Base-by-base conservation (phyloP, 768 basidiomycete species). In the Rhizopogon sp. region DNA sequence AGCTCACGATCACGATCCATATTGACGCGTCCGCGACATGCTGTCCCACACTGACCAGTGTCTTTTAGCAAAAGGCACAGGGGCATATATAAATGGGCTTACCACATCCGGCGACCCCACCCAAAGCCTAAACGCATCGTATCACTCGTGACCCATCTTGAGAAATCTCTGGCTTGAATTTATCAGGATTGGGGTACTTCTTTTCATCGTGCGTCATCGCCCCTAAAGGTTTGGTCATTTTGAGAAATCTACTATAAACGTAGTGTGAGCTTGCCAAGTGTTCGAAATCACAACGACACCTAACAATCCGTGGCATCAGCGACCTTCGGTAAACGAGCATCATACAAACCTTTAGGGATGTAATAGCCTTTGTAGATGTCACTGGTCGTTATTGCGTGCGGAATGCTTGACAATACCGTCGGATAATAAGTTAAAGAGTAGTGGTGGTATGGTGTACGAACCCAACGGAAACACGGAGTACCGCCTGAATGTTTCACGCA, bases 261-360 rank as follows among this genome's bases (percentile, higher is more conserved):
- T 25, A 25, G 25, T 25, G 25, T 7, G 44, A 33, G 2, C 35
- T 37, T 35, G 28, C 52, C 52, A 9, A 9, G 42, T 14, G 3
- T 13, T 4, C 43, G 2, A 43, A 53, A 22, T 31, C 17, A 53
- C 43, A 11, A 14, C 13, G 9, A 43, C 17, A 13, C 52, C 52
- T 53, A 31, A 22, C 7, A 2, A n/a, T 13, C 17, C 9, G 39
- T n/a, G 25, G 25, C n/a, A 6, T 37, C 8, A n/a, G 28, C 22
- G 29, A 31, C 22, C 13, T 33, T 11, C 6, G 33, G 22, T 22
- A 31, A 31, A 13, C 6, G 5, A 22, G 31, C 28, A 20, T 17
- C 6, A 13, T 3, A 22, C 52, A 14, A 20, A 45, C 80, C 80
- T 53, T 72, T 71, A 6, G 81, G 81, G 44, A 83, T 83, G 9